Percentiles rank a stretch among this genome's conserved stretches.
These are phyloP conservation scores for Peronospora destructor DNA, from an alignment of 352 stramenopile genomes.

Conservation along the genomic window DNA sequence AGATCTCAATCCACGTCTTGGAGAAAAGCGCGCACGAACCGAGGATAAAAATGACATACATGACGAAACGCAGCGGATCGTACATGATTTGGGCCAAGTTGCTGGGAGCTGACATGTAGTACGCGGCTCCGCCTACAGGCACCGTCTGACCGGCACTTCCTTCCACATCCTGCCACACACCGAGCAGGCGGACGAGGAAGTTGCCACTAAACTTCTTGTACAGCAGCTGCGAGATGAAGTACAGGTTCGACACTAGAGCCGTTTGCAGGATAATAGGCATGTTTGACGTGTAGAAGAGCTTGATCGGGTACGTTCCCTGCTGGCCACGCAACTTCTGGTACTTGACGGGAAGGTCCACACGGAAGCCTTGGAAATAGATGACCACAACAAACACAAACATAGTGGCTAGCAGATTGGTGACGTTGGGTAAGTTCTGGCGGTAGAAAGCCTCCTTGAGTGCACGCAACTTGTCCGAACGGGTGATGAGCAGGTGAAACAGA, in stretches of 20 bases:
- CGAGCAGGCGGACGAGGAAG: constrained; percentile 96
- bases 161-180: constrained; percentile 97
- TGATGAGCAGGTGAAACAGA: constrained; percentile 98
- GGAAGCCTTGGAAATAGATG: constrained; percentile 99
- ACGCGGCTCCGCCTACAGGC: constrained; percentile 93
- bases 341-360: constrained; percentile 90
- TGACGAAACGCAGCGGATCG: constrained; percentile 97
- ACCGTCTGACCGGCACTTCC: constrained; percentile 91
- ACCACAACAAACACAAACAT: constrained; percentile 98
- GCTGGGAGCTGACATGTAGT: constrained; percentile 97
- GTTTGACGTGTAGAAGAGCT: constrained; percentile 99
- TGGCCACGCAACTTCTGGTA: constrained; percentile 98
- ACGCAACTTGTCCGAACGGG: constrained; percentile 94
- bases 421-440: constrained; percentile 98
- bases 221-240: constrained; percentile 99
- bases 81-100: constrained; percentile 95
- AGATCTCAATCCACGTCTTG: constrained; percentile 99
- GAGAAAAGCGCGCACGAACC: constrained; percentile 98
- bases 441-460: constrained; percentile 98
- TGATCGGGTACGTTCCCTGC: constrained; percentile 99
- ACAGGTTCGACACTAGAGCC: constrained; percentile 97
- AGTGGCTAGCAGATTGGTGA: constrained; percentile 98
- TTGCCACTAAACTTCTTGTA: constrained; percentile 98
- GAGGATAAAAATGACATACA: constrained; percentile 99
- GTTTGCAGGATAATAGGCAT: constrained; percentile 99